Evolutionary conservation across 2,329 filamentous ascomycete genomes (phyloP), one percentile per base, ranked within the genome.

Genomic region (Talaromyces amestolkiae): DNA sequence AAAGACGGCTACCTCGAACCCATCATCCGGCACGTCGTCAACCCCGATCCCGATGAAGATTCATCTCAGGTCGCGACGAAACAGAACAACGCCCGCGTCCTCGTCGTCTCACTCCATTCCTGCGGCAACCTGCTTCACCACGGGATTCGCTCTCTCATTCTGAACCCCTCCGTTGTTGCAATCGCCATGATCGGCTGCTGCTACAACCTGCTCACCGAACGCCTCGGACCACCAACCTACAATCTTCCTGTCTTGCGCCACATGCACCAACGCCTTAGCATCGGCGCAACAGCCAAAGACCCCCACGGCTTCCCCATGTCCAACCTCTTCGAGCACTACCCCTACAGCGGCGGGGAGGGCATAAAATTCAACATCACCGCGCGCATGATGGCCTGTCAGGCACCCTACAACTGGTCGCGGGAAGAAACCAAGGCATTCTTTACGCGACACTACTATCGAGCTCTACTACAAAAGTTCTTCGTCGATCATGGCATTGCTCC

Each of bases 111-210:
- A 0, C 91, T 99, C 19, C 95, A 99, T 77, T 98, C 94, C 0
- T 99, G 95, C 75, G 95, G 95, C 33, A 98, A 99, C 71, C 87
- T 99, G n/a, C 91, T 96, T 0, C 95, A 99, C 77, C 93, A 96
- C 74, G 95, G 91, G 10, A 89, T 99, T 65, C 89, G 92, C 15
- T 96, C 94, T 0, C 85, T 99, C 22, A 79, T 93, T 1, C 80
- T 96, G 65, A 98, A 97, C 74, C 89, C 91, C 0, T 86, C 88
- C 4, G 93, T 98, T 64, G 87, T 88, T 37, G 92, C 93, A n/a
- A 90, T 98, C 24, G 94, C 94, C 65, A 93, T 99, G 75, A 92
- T 99, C 67, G 95, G 95, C 56, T 99, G 95, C 82, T 99, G 95
- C 83, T 98, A 99, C 83, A 99, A 99, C 72, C 87, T 98, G 6